Evolutionary conservation across 1,139 yeast genomes (phyloP).

Genomic region (Geotrichum fermentans): DNA sequence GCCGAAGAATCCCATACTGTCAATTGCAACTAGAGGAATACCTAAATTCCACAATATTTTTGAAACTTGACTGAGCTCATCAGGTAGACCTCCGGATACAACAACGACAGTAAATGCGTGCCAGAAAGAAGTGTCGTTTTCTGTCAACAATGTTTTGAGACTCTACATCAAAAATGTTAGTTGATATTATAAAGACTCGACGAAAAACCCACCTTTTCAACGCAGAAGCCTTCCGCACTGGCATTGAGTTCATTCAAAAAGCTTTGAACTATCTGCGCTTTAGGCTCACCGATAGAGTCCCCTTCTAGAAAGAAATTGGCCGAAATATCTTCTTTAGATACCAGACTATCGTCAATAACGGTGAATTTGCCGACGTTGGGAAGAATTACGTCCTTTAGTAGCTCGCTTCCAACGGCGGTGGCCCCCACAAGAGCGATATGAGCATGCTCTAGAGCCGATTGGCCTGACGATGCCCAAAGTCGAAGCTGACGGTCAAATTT

Average conservation of each 20-base stretch:
- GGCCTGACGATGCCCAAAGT: slow-evolving; percentile 82
- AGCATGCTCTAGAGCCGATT: slow-evolving; percentile 52
- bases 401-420: slow-evolving; percentile 59
- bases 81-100: slow-evolving; percentile 38
- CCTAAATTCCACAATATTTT: slow-evolving; percentile 43
- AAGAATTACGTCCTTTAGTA: slow-evolving; percentile 69
- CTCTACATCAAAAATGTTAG: slow-evolving; percentile 4
- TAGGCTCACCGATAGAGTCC: slow-evolving; percentile 44
- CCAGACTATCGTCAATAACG: slow-evolving; percentile 47
- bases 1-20: slow-evolving; percentile 65
- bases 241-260: slow-evolving; percentile 55
- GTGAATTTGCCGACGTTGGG: slow-evolving; percentile 74
- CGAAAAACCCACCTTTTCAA: slow-evolving; percentile 24
- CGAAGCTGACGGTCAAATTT: slow-evolving; percentile 82
- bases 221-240: slow-evolving; percentile 47
- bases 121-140: slow-evolving; percentile 40
- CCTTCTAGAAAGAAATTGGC: slow-evolving; percentile 59
- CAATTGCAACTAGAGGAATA: slow-evolving; percentile 53
- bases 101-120: slow-evolving; percentile 51
- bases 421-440: slow-evolving; percentile 62
- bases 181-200: neutral
- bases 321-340: slow-evolving; percentile 45
- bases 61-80: slow-evolving; percentile 35
- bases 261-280: slow-evolving; percentile 42
- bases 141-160: slow-evolving; percentile 14